Conservation (phyloP, 2,329 filamentous ascomycete genomes). For the Huntiella bhutanensis region DNA sequence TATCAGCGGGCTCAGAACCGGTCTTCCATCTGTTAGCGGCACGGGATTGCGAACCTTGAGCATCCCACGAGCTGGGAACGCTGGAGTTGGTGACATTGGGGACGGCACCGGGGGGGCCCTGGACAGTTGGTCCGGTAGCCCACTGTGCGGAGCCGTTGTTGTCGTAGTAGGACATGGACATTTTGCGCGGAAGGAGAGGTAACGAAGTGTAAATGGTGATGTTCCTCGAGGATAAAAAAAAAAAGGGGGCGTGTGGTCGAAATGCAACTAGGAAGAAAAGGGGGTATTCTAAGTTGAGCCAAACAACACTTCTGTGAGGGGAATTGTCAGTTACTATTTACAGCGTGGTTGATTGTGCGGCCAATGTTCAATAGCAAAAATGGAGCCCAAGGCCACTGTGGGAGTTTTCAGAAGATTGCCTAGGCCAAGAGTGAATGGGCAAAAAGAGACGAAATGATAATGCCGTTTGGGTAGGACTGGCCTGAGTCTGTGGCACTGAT, state of each 20-base stretch:
- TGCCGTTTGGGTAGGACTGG: too few species aligned
- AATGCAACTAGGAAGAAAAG: too few species aligned
- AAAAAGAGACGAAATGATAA: neutral
- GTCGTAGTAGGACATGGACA: constrained; percentile 11
- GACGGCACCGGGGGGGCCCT: constrained; percentile 4
- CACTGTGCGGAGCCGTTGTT: constrained; percentile 9
- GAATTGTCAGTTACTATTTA: too few species aligned
- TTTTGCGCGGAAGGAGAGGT: neutral
- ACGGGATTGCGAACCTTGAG: constrained; percentile 25
- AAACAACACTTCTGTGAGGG: too few species aligned
- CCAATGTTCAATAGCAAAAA: neutral
- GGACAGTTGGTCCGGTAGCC: constrained; percentile 3
- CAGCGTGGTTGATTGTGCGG: neutral
- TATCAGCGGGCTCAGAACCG: constrained; percentile 1
- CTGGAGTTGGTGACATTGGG: constrained; percentile 16
- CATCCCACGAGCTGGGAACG: constrained; percentile 22
- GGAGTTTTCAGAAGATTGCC: too few species aligned
- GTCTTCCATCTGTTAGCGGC: constrained; percentile 13
- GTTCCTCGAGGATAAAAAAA: too few species aligned
- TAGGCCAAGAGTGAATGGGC: neutral
- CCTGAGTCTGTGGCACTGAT: too few species aligned
- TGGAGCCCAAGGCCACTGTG: neutral
- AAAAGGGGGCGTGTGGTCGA: too few species aligned
- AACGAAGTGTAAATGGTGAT: neutral
- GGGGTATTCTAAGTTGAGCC: too few species aligned